Evolutionary conservation across 345 rosid species (phyloP), one percentile per base, ranked within the genome.

Genomic region (Mercurialis annua): DNA sequence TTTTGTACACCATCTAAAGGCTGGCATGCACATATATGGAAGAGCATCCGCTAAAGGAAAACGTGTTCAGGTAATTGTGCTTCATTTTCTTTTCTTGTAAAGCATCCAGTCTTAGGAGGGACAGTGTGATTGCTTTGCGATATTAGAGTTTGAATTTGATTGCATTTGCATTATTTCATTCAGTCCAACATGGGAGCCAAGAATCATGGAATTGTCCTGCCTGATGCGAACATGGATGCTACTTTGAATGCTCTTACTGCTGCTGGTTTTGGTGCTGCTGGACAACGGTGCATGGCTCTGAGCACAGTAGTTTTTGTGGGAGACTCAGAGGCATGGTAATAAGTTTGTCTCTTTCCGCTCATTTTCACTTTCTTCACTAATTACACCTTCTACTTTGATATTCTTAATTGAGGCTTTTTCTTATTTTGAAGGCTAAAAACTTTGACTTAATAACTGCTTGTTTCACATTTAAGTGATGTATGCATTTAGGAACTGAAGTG

Each of bases 231-330:
- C 49, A 1, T 82, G 10, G 91, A 93, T 73, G 88, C 92, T 65
- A 79, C 98, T 53, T 70, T 93, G 58, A 93, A 87, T 76, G 96
- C 98, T 23, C 72, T 93, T 64, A 85, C 79, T 73, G 97, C 96
- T 70, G 98, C 98, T 72, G 98, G 97, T 24, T 93, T 93, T 85
- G 98, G 97, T 76, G 98, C 98, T 57, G 97, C 97, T 52, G 98
- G 98, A 70, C 98, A 90, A 68, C 86, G 98, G 76, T 93, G 98
- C 81, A 93, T 93, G 98, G 97, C 97, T 30, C 88, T 93, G 27
- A 93, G 98, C 81, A 87, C 90, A 2, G 85, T 90, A 55, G 95
- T 90, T 54, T 93, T 93, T 66, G 97, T 93, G 38, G 97, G 97
- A 59, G 80, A 70, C 62, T 72, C 98, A 44, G 80, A 85, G 58